A percentile compares a stretch with the other conserved stretches of the same genome.
phyloP scores from a whole-genome alignment of 2,329 filamentous ascomycete species.

The Fulvia fulva region DNA sequence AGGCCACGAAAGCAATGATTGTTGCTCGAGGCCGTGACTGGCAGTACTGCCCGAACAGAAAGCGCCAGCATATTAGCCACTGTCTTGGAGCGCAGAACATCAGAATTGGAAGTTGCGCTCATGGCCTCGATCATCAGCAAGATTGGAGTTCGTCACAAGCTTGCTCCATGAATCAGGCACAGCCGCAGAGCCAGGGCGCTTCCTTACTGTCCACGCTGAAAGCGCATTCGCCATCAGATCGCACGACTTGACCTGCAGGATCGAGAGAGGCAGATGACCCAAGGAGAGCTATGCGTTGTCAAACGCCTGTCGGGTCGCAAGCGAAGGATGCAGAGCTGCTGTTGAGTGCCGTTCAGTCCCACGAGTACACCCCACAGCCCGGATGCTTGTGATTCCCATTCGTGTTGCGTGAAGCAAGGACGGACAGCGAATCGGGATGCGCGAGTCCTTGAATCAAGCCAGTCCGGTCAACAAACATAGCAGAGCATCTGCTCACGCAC shows the following conservation, averaged over 20 bases:
- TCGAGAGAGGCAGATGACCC: conserved; percentile 6
- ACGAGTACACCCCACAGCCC: background rate
- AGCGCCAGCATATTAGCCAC: conserved; percentile 3
- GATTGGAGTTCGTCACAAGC: background rate
- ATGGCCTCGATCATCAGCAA: background rate
- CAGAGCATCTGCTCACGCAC: background rate
- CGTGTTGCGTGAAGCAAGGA: background rate
- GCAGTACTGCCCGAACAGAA: background rate
- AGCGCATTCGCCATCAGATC: conserved; percentile 4
- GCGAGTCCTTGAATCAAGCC: background rate
- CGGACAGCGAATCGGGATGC: conserved; percentile 1
- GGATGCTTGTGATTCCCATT: background rate
- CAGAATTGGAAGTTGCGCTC: background rate
- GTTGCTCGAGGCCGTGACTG: background rate
- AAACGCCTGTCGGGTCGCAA: conserved; percentile 3
- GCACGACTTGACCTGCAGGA: conserved; percentile 3
- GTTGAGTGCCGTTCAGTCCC: background rate
- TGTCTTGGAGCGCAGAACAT: background rate
- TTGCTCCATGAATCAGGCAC: conserved; percentile 11
- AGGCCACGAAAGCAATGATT: background rate
- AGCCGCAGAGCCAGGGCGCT: conserved; percentile 10
- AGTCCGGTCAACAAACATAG: background rate
- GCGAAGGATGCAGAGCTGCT: background rate
- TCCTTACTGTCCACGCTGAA: conserved; percentile 5
- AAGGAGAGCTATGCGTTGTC: conserved; percentile 2